Base-by-base conservation (phyloP, 1,284 basidiomycete species). In the Trichosporon sp. region DNA sequence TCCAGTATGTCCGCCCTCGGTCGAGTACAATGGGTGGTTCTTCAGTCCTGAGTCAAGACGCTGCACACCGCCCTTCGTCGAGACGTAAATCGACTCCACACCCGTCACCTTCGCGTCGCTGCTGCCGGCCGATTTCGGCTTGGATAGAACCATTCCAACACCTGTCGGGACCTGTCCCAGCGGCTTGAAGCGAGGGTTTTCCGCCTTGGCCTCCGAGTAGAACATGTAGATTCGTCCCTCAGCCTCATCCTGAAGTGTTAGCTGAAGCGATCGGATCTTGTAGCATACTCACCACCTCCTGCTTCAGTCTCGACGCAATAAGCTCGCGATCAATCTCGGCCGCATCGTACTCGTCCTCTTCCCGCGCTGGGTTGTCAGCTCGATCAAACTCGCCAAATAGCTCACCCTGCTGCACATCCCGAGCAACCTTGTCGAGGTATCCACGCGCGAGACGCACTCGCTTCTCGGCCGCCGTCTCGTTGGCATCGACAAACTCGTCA, bases 391-490 rank as follows among this genome's bases (percentile, higher is more conserved):
- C 5, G 56, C n/a, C n/a, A n/a, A n/a, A n/a, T n/a, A 2, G 82
- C 87, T 77, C 71, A 89, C 90, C 89, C 61, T 72, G 73, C 52
- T 91, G 79, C 19, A 84, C 84, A 67, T 90, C 87, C 77, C 91
- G 90, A 56, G 70, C 61, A 16, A 98, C 87, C 64, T 85, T 89
- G 64, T 94, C 88, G 54, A 99, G 81, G 79, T 99, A 98, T 69
- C 95, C 81, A 77, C 92, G 89, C 3, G 95, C 95, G 27, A 99
- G 81, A 64, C 96, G 82, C 11, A 99, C 83, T 64, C 95, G 83
- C 80, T 99, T 98, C 83, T 95, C 89, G 0, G 93, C 94, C 0
- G 94, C 92, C 1, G 95, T 98, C 83, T 99, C 92, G 70, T 89
- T 85, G 66, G 88, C 86, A 69, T 78, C 74, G 8, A 77, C 71